Base-by-base conservation (phyloP, 1,284 basidiomycete genomes). In the Fomitopsis pinicola region DNA sequence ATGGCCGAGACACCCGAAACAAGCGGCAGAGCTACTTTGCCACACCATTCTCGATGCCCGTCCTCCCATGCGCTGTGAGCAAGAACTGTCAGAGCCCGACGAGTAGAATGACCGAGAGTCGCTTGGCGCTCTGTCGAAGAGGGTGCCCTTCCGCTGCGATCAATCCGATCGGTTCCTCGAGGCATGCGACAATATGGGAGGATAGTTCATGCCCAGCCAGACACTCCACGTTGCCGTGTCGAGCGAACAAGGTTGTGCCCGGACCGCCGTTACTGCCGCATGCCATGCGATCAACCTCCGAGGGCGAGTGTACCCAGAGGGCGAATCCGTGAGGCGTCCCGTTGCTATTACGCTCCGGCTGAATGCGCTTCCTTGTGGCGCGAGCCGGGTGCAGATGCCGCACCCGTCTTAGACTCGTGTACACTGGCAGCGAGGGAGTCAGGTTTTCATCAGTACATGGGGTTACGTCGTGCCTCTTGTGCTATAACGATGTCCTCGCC, bases 41-140 rank as follows among this genome's bases (percentile, higher is more conserved):
- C 3, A 14, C 38, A 15, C 38, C 5, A 40, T 40, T 15, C 38
- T 40, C 38, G 38, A 40, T 40, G 38, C 38, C 38, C 14, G 6
- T 15, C 38, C 14, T 48, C 50, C 57, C 38, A 59, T 57, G 72
- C 83, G 84, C 71, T 77, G 77, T 74, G 84, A 86, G 75, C 85
- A 87, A 71, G 75, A 77, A 26, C 65, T 59, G 69, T 74, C 44
- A 64, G 71, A 68, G 33, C 59, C 35, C 45, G 28, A 40, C 38
- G 38, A 40, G 38, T 22, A 15, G 12, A 14, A 40, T 3, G 9
- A 8, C 38, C 7, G 38, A 40, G 38, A 6, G 38, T 40, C 14
- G 38, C 9, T 4, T 8, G 38, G 38, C 38, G 38, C 38, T 40
- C 30, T 33, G 30, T 33, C 38, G 38, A 40, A 10, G 12, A 7